Evolutionary conservation across 257 asterid species (phyloP).

Genomic region (Knoxia roxburghii): DNA sequence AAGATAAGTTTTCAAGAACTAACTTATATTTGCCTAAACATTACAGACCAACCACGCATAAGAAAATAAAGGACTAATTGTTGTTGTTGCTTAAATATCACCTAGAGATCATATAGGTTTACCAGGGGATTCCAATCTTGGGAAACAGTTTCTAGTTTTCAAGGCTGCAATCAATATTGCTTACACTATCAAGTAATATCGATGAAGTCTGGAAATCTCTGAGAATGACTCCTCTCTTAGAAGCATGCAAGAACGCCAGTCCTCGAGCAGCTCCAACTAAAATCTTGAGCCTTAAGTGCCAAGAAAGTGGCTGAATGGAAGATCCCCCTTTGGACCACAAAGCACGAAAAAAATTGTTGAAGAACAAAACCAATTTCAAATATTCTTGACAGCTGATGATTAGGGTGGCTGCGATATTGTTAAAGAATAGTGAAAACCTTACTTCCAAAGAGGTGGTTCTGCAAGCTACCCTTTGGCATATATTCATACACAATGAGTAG

Average conservation of each 20-base stretch:
- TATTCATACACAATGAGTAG: slow-evolving; percentile 69
- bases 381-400: slow-evolving; percentile 25
- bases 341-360: neutral
- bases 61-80: too few relatives aligned
- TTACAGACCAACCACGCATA: too few relatives aligned
- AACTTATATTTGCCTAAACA: too few relatives aligned
- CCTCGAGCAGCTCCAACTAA: slow-evolving; percentile 65
- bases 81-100: too few relatives aligned
- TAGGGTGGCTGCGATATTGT: slow-evolving; percentile 1
- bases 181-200: slow-evolving; percentile 70
- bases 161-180: slow-evolving; percentile 48
- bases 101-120: too few relatives aligned
- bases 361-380: slow-evolving; percentile 14
- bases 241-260: slow-evolving; percentile 54
- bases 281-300: slow-evolving; percentile 57
- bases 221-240: slow-evolving; percentile 43
- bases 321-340: slow-evolving; percentile 44
- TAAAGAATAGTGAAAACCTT: slow-evolving; percentile 33
- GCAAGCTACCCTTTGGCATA: slow-evolving; percentile 83
- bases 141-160: slow-evolving; percentile 66
- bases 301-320: slow-evolving; percentile 59
- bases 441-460: slow-evolving; percentile 89
- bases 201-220: slow-evolving; percentile 69
- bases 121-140: slow-evolving; percentile 48
- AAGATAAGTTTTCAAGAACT: too few relatives aligned